Percentiles rank a stretch among this genome's conserved stretches.
Evolutionary conservation across 495 filamentous ascomycete species (phyloP).

Genomic region (Penicillium lagena): DNA sequence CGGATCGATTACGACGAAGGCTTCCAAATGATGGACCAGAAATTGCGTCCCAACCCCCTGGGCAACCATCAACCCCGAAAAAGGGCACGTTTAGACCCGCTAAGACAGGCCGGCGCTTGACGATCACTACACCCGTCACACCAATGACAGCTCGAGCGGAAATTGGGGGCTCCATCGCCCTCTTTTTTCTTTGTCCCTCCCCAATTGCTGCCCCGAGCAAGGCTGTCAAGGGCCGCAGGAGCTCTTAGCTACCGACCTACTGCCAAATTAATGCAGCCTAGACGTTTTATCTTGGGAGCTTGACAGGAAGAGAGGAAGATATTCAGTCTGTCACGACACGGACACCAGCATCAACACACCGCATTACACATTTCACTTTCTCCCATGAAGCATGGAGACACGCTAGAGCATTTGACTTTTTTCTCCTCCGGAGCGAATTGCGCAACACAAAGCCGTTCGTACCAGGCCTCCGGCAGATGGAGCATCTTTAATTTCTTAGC

Average conservation of each 20-base stretch:
- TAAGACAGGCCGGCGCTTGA: conserved; percentile 2
- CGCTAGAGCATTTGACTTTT: too few species aligned
- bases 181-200: neutral
- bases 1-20: too few species aligned
- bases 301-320: too few species aligned
- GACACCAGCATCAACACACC: too few species aligned
- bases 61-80: too few species aligned
- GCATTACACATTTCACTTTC: too few species aligned
- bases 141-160: conserved; percentile 16
- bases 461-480: conserved; percentile 11
- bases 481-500: conserved; percentile 21
- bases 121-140: conserved; percentile 16
- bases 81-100: too few species aligned
- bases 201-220: too few species aligned
- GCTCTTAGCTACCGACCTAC: conserved; percentile 2
- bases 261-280: conserved; percentile 3
- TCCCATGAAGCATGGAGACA: too few species aligned
- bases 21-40: too few species aligned
- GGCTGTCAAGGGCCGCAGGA: neutral
- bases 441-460: conserved; percentile 7
- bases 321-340: too few species aligned
- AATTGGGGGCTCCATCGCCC: conserved; percentile 17
- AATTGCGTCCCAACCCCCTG: too few species aligned
- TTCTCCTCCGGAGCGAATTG: neutral
- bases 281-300: conserved; percentile 8